Evolutionary conservation across 768 basidiomycete genomes (phyloP), one percentile per base, ranked within the genome.

Genomic region (Termitomyces sp.): DNA sequence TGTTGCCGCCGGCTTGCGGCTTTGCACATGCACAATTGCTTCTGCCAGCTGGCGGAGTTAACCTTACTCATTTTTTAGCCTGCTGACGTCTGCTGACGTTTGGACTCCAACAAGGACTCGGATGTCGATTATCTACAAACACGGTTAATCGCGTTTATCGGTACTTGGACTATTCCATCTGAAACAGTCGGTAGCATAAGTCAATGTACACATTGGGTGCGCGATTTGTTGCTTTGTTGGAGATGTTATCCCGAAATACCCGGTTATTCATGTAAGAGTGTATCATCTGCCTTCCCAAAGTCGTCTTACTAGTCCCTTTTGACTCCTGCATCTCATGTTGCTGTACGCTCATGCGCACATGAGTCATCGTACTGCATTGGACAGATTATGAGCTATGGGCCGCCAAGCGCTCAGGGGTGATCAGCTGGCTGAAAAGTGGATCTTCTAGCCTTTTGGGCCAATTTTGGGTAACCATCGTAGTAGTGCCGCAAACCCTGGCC

Each of bases 361-460:
- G 58, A 48, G 50, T 32, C 34, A 37, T 8, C 6, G n/a, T 26
- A 39, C 24, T 36, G 27, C n/a, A 20, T 32, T 32, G 7, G 3
- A 5, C 32, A 32, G 18, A 22, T 43, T 18, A 22, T 40, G 27
- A 46, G 55, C 39, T 33, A 32, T 40, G 49, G 32, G 18, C 20
- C 5, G 37, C 30, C 52, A 46, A 53, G 45, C 16, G 56, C 56
- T 44, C 52, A 43, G 56, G 57, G 61, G 53, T 52, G 9, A 53
- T 62, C 61, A 62, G 51, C 58, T 62, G 58, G 56, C 43, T 56
- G 50, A 47, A 55, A 59, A 27, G 55, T 59, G 44, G 44, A 53
- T 53, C 42, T 37, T 53, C 44, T 37, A 43, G 50, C 53, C 52
- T 56, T 48, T 51, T 37, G 54, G 44, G 54, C n/a, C 14, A 51